Conservation (phyloP, 352 stramenopile genomes). For the Pythium apleroticum region DNA sequence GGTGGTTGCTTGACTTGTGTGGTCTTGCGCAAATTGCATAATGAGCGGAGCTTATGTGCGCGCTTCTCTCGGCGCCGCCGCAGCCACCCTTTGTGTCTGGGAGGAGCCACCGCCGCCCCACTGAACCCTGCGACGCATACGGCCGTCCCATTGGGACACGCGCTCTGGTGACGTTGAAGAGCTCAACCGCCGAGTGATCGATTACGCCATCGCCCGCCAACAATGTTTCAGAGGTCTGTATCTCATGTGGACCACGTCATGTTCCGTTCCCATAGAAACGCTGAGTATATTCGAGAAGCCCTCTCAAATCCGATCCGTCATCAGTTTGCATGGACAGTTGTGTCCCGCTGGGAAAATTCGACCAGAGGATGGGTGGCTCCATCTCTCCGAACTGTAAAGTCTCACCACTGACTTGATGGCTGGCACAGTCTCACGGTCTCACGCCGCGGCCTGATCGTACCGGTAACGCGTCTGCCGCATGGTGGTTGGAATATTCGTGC, state of each 20-base stretch:
- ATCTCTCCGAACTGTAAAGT: not conserved
- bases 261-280: not conserved
- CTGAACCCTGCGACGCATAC: slow-evolving; percentile 5
- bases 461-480: not conserved
- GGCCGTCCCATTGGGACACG: slow-evolving; percentile 8
- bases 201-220: not conserved
- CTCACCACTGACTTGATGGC: not conserved
- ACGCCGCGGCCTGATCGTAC: no score
- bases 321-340: not conserved
- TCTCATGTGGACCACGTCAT: not conserved
- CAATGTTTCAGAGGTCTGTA: not conserved
- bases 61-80: not conserved
- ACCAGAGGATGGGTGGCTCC: slow-evolving; percentile 1
- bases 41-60: not conserved
- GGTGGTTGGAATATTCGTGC: slow-evolving; percentile 2
- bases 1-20: slow-evolving; percentile 4
- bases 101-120: slow-evolving; percentile 3
- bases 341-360: slow-evolving; percentile 1
- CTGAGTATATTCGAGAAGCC: not conserved
- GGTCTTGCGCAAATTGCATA: slow-evolving; percentile 19
- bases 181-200: not conserved
- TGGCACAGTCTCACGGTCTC: not conserved
- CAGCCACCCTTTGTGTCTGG: slow-evolving; percentile 6
- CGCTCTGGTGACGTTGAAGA: slow-evolving; percentile 3
- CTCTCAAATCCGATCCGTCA: not conserved